Conservation (phyloP, 2,329 filamentous ascomycete species). For the Colletotrichum tofieldiae region DNA sequence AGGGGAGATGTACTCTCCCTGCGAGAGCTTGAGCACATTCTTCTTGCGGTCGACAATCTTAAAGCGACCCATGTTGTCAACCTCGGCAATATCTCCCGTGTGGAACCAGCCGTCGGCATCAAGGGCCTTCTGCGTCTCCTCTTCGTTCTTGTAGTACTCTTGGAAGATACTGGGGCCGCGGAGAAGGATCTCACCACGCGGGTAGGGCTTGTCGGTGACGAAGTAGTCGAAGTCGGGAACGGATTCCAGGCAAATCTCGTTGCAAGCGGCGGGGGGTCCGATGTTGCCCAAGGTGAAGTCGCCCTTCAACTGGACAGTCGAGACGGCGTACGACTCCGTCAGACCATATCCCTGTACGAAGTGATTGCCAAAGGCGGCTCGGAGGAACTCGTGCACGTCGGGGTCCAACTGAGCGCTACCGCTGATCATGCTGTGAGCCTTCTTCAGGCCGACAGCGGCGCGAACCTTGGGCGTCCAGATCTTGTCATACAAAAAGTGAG, state of each 20-base stretch:
- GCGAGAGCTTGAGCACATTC: conserved; percentile 98
- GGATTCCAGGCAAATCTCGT: conserved; percentile 86
- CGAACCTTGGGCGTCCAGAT: conserved; percentile 93
- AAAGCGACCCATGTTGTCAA: conserved; percentile 90
- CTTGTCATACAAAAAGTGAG: conserved; percentile 83
- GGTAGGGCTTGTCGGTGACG: conserved; percentile 87
- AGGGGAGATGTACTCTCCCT: conserved; percentile 98
- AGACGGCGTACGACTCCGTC: conserved; percentile 91
- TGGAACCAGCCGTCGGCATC: conserved; percentile 97
- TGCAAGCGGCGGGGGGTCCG: conserved; percentile 77
- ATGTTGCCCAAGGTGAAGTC: conserved; percentile 88
- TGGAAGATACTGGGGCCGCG: conserved; percentile 85
- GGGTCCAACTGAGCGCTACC: conserved; percentile 94
- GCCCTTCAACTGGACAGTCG: conserved; percentile 76
- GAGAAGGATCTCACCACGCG: conserved; percentile 90
- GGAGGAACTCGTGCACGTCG: conserved; percentile 88
- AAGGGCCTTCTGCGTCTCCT: conserved; percentile 87
- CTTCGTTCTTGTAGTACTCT: conserved; percentile 91
- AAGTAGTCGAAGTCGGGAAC: conserved; percentile 96
- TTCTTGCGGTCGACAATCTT: conserved; percentile 97
- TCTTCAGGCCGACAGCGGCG: conserved; percentile 85
- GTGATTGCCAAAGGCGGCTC: conserved; percentile 83
- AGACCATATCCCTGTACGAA: conserved; percentile 93
- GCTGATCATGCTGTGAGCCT: conserved; percentile 81
- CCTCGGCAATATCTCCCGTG: conserved; percentile 90